A percentile compares a stretch with the other conserved stretches of the same genome.
Evolutionary conservation across 2,329 filamentous ascomycete genomes (phyloP).

Genomic region (Phyllosticta citriasiana): DNA sequence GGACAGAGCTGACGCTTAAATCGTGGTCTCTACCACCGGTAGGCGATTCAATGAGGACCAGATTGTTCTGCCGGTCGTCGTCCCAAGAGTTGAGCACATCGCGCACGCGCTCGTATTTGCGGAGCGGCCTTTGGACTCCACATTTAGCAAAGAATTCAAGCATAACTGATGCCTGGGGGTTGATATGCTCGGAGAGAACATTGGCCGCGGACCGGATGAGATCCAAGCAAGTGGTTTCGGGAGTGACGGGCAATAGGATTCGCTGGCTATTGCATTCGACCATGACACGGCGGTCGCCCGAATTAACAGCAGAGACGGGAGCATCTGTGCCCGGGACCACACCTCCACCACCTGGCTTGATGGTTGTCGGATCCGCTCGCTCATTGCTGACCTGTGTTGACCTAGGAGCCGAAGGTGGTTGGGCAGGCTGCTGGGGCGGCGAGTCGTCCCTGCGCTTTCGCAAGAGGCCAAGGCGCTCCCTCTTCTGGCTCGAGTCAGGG

Average conservation of each 20-base stretch:
- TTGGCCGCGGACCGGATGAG: conserved; percentile 59
- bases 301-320: conserved; percentile 70
- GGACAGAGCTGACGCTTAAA: conserved; percentile 56
- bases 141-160: conserved; percentile 66
- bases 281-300: conserved; percentile 62
- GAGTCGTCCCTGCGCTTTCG: conserved; percentile 24
- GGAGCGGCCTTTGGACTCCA: conserved; percentile 70
- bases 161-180: conserved; percentile 57
- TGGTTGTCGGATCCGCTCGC: conserved; percentile 17
- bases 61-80: conserved; percentile 62
- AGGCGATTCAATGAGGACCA: conserved; percentile 56
- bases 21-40: conserved; percentile 41
- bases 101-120: conserved; percentile 75
- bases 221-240: conserved; percentile 64
- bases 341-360: conserved; percentile 36
- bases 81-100: conserved; percentile 94
- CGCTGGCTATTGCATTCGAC: conserved; percentile 62
- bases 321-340: conserved; percentile 56
- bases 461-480: conserved; percentile 24
- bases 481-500: background rate
- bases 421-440: conserved; percentile 14
- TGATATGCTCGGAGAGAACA: conserved; percentile 53
- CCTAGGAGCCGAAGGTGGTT: conserved; percentile 14
- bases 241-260: conserved; percentile 60
- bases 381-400: conserved; percentile 19